Evolutionary conservation across 1,284 basidiomycete species (phyloP).

Genomic region (Ustilago curta): DNA sequence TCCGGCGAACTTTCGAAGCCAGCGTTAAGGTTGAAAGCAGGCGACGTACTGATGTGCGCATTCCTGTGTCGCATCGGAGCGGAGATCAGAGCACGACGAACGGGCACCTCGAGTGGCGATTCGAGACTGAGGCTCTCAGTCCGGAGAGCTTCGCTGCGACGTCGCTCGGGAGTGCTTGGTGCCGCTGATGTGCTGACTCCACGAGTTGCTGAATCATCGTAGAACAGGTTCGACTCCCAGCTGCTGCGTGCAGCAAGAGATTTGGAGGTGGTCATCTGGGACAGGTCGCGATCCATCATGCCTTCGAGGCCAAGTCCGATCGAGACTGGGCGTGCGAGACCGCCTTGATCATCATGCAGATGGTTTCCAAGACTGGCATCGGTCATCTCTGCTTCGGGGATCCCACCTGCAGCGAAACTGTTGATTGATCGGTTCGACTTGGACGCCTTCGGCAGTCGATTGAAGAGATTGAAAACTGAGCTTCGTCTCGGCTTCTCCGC

Average conservation of each 20-base stretch:
- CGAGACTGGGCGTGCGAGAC: slow-evolving; percentile 25
- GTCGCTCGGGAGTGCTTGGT: slow-evolving; percentile 32
- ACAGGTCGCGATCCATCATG: slow-evolving; percentile 37
- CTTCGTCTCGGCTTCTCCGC: slow-evolving; percentile 33
- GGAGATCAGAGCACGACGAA: slow-evolving; percentile 32
- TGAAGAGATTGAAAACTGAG: slow-evolving; percentile 35
- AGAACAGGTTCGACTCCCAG: slow-evolving; percentile 59
- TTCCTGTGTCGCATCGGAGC: slow-evolving; percentile 60
- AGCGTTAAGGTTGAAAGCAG: slow-evolving; percentile 53
- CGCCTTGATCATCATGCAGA: neutral
- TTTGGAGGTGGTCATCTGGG: slow-evolving; percentile 45
- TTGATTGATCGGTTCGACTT: slow-evolving; percentile 31
- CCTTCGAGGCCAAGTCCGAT: slow-evolving; percentile 47
- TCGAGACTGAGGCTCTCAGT: slow-evolving; percentile 33
- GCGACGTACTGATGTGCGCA: slow-evolving; percentile 57
- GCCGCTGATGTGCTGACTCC: slow-evolving; percentile 24
- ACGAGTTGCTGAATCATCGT: slow-evolving; percentile 39
- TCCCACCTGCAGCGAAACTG: slow-evolving; percentile 9
- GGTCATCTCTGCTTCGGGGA: neutral
- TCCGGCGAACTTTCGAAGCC: slow-evolving; percentile 47
- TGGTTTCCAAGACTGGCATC: slow-evolving; percentile 9
- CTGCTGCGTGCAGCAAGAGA: slow-evolving; percentile 50
- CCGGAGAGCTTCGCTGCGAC: slow-evolving; percentile 14
- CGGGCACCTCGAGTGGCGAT: slow-evolving; percentile 49
- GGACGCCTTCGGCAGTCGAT: slow-evolving; percentile 11